phyloP scores from a whole-genome alignment of 306 rosid species.

The Trifolium pratense region DNA sequence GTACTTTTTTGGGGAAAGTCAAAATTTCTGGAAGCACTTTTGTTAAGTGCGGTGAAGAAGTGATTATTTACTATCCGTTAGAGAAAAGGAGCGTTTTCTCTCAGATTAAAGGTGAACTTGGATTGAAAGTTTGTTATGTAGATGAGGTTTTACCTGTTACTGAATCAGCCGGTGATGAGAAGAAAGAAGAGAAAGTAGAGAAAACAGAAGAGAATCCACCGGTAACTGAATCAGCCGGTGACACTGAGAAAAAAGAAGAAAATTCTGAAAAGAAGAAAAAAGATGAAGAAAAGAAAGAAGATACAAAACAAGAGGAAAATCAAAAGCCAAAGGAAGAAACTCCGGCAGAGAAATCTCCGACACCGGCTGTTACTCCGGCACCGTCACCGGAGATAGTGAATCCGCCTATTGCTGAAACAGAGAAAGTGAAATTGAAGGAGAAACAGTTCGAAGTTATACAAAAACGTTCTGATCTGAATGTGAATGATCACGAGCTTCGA shows the following conservation, averaged over 20 bases:
- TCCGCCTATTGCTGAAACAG: constrained; percentile 49
- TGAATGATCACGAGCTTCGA: constrained; percentile 59
- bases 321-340: constrained; percentile 38
- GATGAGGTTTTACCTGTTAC: constrained; percentile 65
- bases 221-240: background rate
- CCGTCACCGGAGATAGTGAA: constrained; percentile 41
- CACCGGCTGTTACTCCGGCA: constrained; percentile 1
- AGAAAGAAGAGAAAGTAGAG: constrained; percentile 35
- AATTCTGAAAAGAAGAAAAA: constrained; percentile 40
- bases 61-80: constrained; percentile 67
- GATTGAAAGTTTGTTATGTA: constrained; percentile 61
- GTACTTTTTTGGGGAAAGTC: constrained; percentile 82
- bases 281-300: constrained; percentile 39
- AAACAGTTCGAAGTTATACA: constrained; percentile 18
- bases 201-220: constrained; percentile 44
- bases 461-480: constrained; percentile 40
- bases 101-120: constrained; percentile 85
- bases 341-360: constrained; percentile 2
- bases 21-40: constrained; percentile 67
- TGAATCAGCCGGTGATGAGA: constrained; percentile 27
- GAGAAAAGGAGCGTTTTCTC: constrained; percentile 93
- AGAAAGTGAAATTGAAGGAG: constrained; percentile 47
- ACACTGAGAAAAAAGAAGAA: constrained; percentile 41
- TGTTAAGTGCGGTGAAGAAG: constrained; percentile 52
- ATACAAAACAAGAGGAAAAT: constrained; percentile 39